A percentile compares a stretch with the other conserved stretches of the same genome.
These are phyloP conservation scores for Aspergillus nidulans DNA, from an alignment of 495 filamentous ascomycete species.

Conservation along the genomic window DNA sequence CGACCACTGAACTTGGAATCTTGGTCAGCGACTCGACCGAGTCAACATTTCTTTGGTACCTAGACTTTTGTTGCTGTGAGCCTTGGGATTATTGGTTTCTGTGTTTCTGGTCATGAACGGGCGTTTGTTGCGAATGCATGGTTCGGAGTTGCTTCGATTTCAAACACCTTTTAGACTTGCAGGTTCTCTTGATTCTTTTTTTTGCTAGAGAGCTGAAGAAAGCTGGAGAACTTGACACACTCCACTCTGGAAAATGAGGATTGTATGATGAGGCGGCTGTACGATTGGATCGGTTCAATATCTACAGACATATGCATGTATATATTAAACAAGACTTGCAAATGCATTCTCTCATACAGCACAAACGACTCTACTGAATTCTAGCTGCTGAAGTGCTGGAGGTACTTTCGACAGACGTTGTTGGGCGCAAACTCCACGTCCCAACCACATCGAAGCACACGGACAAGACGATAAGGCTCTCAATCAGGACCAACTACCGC, in stretches of 20 bases:
- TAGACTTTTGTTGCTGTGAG: slow-evolving; percentile 14
- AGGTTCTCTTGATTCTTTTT: slow-evolving; percentile 2
- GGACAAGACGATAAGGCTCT: not conserved
- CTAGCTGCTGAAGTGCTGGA: not conserved
- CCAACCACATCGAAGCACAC: not conserved
- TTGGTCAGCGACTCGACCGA: not conserved
- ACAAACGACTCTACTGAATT: no score
- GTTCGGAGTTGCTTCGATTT: slow-evolving; percentile 20
- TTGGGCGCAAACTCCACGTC: not conserved
- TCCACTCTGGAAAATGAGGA: slow-evolving; percentile 20
- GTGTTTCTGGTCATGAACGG: slow-evolving; percentile 21
- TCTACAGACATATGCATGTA: slow-evolving; percentile 12
- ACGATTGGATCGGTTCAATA: slow-evolving; percentile 6
- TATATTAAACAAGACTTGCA: slow-evolving; percentile 6
- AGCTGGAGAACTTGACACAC: slow-evolving; percentile 14
- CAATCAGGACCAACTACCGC: not conserved
- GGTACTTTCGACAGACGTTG: not conserved
- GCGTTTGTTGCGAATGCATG: slow-evolving; percentile 25
- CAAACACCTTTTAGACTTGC: slow-evolving; percentile 6
- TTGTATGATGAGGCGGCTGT: slow-evolving; percentile 6
- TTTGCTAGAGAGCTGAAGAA: slow-evolving; percentile 1
- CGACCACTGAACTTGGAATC: slow-evolving; percentile 24
- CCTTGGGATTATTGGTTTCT: slow-evolving; percentile 7
- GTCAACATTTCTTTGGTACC: slow-evolving; percentile 12
- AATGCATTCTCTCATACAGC: not conserved